Base-by-base conservation (phyloP, 2,329 filamentous ascomycete species). In the Lachnellula hyalina region DNA sequence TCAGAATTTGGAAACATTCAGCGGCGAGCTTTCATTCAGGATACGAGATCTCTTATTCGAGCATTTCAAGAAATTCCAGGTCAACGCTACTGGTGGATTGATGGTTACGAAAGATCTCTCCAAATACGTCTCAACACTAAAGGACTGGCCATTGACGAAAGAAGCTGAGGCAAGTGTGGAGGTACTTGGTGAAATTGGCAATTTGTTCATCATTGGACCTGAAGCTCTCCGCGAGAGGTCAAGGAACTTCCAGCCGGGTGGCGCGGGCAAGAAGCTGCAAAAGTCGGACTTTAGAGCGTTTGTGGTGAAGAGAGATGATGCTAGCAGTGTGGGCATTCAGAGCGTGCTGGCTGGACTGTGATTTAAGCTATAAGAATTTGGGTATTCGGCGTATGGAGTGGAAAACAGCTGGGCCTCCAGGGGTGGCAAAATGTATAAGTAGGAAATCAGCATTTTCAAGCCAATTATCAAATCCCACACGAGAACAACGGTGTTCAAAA, bases 71-170 rank as follows among this genome's bases (percentile, higher is more conserved):
- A 91, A 90, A 67, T 99, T 96, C 74, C 84, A 87, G 57, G 90
- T 99, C 62, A 96, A 91, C 63, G 90, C 92, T 41, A 92, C 93
- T 0, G 94, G 94, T 58, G 94, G 91, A 2, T 82, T 99, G 47
- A 94, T 96, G 82, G 90, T 97, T 25, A 93, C 88, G 36, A 96
- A 97, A 74, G 94, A 99, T 69, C 92, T 97, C 70, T 90, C 90
- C 36, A 91, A 90, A 68, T 99, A 99, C 71, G 88, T 89, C 8
- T 87, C 92, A 57, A 83, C 96, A 11, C 79, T 99, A 61, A 85
- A 89, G 59, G 85, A 85, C 35, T 97, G 91, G 90, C 82, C 87
- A 28, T 77, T 92, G 41, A 79, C 81, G 51, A 85, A 85, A 64
- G 83, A 88, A 41, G 83, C 85, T 48, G 80, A 82, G 63, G 79